Evolutionary conservation across 352 stramenopile genomes (phyloP).

Genomic region (Blastocystis sp.): DNA sequence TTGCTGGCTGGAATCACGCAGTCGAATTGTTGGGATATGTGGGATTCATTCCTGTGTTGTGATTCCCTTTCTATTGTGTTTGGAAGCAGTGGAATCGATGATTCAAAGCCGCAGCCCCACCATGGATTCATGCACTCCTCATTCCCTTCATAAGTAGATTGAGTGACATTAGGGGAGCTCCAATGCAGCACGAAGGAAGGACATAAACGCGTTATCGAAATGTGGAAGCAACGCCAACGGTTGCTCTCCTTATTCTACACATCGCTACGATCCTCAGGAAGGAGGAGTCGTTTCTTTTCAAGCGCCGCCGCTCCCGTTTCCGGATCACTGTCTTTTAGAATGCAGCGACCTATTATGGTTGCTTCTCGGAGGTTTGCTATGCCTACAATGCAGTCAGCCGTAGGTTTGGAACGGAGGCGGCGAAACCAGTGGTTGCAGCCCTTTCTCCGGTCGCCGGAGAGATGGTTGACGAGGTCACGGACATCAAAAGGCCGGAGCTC

Average conservation of each 20-base stretch:
- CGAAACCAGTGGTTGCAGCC: neutral
- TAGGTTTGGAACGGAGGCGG: neutral
- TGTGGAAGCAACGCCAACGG: neutral
- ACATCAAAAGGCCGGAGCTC: conserved; percentile 9
- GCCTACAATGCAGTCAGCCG: neutral
- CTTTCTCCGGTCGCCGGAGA: neutral
- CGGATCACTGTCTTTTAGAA: neutral
- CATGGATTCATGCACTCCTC: no score
- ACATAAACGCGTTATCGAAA: neutral
- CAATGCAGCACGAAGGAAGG: no score
- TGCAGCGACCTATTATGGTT: neutral
- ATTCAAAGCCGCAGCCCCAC: no score
- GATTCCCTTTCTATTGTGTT: neutral
- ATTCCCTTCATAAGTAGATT: no score
- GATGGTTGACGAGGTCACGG: conserved; percentile 27
- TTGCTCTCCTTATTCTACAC: neutral
- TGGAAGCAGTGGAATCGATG: neutral
- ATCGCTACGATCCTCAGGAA: neutral
- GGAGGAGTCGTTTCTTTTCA: neutral
- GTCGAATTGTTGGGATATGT: neutral
- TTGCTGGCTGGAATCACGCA: neutral
- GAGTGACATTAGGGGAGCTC: no score
- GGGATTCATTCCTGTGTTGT: neutral
- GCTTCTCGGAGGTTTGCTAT: neutral
- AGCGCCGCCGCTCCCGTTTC: neutral